phyloP scores from a whole-genome alignment of 805 yeast species.

The Ascoidea asiatica region DNA sequence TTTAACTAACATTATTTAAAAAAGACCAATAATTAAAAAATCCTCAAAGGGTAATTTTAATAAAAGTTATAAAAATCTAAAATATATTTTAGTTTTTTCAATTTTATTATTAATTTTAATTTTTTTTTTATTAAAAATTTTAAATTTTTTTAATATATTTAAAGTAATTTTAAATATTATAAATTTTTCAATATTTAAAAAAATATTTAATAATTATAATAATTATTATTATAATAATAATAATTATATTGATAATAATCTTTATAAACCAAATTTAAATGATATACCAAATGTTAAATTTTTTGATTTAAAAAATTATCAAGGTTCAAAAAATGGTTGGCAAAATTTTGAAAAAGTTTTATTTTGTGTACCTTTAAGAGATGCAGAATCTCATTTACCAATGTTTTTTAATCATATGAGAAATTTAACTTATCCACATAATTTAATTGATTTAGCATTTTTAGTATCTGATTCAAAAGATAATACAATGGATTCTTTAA shows the following conservation, averaged over 20 bases:
- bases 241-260: background rate
- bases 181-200: too few species aligned
- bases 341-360: conserved; percentile 64
- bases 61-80: too few species aligned
- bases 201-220: too few species aligned
- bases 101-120: too few species aligned
- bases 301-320: conserved; percentile 57
- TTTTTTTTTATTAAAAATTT: too few species aligned
- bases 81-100: too few species aligned
- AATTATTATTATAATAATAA: background rate
- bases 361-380: conserved; percentile 83
- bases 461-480: conserved; percentile 82
- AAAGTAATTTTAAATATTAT: too few species aligned
- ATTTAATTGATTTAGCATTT: conserved; percentile 70
- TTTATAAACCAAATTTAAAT: conserved; percentile 10
- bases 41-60: too few species aligned
- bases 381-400: conserved; percentile 81
- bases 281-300: conserved; percentile 35
- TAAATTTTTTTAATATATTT: too few species aligned
- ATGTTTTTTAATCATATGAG: conserved; percentile 77
- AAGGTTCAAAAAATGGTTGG: conserved; percentile 67
- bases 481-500: conserved; percentile 63
- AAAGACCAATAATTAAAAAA: too few species aligned
- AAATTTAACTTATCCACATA: conserved; percentile 77
- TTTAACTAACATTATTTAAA: too few species aligned